phyloP scores from a whole-genome alignment of 139 green algal species.

The Coelastrella sp. region DNA sequence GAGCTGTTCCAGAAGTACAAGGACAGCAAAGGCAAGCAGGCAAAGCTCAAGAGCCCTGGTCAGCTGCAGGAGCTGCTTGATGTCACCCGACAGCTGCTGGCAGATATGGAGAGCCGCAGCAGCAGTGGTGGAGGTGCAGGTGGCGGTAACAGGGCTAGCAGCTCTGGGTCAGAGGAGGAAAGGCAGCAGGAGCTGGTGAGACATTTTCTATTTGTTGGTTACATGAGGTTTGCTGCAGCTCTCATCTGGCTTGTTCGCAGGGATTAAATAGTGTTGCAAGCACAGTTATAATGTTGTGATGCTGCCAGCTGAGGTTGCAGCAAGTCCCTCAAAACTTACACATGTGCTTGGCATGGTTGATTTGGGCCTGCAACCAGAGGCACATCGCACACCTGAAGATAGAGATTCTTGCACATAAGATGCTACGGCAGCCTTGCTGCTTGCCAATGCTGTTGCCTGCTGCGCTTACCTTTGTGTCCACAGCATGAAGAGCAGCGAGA shows the following conservation, averaged over 20 bases:
- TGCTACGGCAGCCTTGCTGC: neutral
- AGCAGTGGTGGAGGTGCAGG: neutral
- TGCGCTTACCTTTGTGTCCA: neutral
- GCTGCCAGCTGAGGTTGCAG: too few species aligned
- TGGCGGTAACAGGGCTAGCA: neutral
- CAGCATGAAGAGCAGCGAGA: conserved; percentile 81
- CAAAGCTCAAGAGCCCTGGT: conserved; percentile 97
- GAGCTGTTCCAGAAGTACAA: conserved; percentile 89
- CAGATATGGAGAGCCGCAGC: conserved; percentile 30
- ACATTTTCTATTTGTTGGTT: too few species aligned
- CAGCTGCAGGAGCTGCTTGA: conserved; percentile 98
- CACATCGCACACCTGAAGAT: too few species aligned
- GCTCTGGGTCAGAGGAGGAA: neutral
- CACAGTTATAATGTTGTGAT: too few species aligned
- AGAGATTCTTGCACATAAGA: neutral
- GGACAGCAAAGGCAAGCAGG: conserved; percentile 86
- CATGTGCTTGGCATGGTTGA: too few species aligned
- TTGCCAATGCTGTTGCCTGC: conserved; percentile 6
- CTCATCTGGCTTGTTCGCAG: too few species aligned
- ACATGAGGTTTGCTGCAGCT: too few species aligned
- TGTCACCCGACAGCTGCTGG: conserved; percentile 78
- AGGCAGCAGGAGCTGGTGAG: conserved; percentile 24
- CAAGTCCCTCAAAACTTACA: too few species aligned
- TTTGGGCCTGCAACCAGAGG: too few species aligned
- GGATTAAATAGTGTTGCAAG: too few species aligned